Percentiles rank a stretch among this genome's conserved stretches.
These are phyloP conservation scores for Theobroma cacao DNA, from an alignment of 345 rosid species.

Conservation along the genomic window DNA sequence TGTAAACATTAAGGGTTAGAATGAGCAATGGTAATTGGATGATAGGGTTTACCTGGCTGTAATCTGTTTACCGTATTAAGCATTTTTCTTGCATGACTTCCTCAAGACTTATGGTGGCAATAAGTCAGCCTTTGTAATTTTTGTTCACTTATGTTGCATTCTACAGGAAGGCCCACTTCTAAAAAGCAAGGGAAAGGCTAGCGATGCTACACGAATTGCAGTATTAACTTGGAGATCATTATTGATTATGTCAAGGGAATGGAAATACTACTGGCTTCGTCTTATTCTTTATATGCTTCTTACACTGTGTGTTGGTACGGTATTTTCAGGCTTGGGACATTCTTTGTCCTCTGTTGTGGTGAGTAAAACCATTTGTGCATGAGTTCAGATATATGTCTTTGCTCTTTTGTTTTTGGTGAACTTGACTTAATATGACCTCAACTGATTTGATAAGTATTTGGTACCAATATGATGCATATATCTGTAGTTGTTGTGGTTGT, in stretches of 20 bases:
- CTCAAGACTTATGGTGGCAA: background rate
- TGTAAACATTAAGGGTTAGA: background rate
- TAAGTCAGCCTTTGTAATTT: background rate
- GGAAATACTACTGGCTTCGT: conserved; percentile 98
- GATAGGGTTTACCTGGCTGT: conserved; percentile 4
- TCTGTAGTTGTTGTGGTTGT: background rate
- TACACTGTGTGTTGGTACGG: conserved; percentile 71
- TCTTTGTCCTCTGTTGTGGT: conserved; percentile 93
- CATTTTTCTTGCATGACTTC: background rate
- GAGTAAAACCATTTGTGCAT: conserved; percentile 26
- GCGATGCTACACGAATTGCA: conserved; percentile 74
- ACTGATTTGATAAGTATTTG: background rate
- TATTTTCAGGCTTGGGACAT: conserved; percentile 90
- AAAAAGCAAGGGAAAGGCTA: conserved; percentile 87
- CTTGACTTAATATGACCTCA: background rate
- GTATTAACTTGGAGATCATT: conserved; percentile 97
- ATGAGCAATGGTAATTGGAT: background rate
- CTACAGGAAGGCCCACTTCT: conserved; percentile 89
- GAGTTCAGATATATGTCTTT: background rate
- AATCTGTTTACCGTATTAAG: background rate
- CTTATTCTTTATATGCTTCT: conserved; percentile 84
- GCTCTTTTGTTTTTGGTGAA: background rate
- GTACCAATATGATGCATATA: background rate
- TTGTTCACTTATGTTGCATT: conserved; percentile 13
- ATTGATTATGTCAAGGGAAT: conserved; percentile 93